Evolutionary conservation across 2,329 filamentous ascomycete genomes (phyloP), one percentile per base, ranked within the genome.

Genomic region (Sporothrix dimorphospora): DNA sequence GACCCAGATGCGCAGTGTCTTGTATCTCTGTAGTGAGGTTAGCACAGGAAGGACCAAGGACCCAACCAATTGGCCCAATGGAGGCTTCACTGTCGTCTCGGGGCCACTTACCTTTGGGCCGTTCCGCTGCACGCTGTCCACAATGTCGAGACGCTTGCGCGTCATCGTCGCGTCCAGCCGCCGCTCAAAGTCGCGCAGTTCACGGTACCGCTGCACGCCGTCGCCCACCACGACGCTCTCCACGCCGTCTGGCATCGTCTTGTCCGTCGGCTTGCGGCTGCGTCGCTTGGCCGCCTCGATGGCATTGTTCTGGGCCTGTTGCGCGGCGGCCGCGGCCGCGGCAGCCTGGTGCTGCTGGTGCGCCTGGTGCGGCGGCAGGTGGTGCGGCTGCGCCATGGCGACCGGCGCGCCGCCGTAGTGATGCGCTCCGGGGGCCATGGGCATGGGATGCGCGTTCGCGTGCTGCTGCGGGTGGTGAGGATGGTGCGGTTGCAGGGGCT

Each of bases 101-200:
- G 24, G 14, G 12, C 11, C 30, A 74, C 74, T 2, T 30, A 75
- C 74, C 73, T 75, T 75, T 9, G 65, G 67, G 21, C 69, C 65
- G 24, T 90, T 91, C 75, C 91, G 89, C 79, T 89, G 92, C 70
- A 93, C 88, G 57, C 90, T 90, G 79, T 98, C 95, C 75, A 93
- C 89, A 74, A 98, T 91, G 79, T 99, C 96, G 74, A 99, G 84
- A 74, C 94, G 88, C 85, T 99, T 99, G 79, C 95, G 91, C 81
- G 96, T 94, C 87, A 98, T 97, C 21, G 93, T 92, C 53, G 95
- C 93, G 83, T 99, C 96, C 71, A 99, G 85, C 70, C 91, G 89
- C 78, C 93, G 90, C 86, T 99, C 96, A 72, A 97, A 85, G 76
- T 97, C 94, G 79, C 94, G 90, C 79, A 99, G 83, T 72, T 92